Conservation (phyloP, 169 alveolate genomes). For the Cryptosporidium andersoni region DNA sequence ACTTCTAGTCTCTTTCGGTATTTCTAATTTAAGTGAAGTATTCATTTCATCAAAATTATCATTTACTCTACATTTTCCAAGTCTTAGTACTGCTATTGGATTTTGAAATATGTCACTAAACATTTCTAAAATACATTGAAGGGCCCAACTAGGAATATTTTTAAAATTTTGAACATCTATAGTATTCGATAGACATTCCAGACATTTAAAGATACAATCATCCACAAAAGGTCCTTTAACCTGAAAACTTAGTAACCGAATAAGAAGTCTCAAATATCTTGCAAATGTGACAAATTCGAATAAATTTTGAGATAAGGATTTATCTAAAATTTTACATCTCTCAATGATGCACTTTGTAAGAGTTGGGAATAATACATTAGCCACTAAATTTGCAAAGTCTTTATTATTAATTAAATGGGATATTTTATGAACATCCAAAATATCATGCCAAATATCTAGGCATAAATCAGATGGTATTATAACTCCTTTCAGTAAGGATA, state of each 20-base stretch:
- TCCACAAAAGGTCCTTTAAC: constrained; percentile 39
- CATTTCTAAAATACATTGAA: constrained; percentile 62
- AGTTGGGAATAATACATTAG: constrained; percentile 48
- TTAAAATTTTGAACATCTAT: constrained; percentile 10
- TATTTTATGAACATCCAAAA: constrained; percentile 31
- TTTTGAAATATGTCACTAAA: constrained; percentile 32
- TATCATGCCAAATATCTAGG: constrained; percentile 54
- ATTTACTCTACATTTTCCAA: constrained; percentile 30
- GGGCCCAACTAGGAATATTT: constrained; percentile 66
- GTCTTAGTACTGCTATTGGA: constrained; percentile 7
- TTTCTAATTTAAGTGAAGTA: background rate
- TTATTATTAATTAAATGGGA: constrained; percentile 11
- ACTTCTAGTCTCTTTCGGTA: background rate
- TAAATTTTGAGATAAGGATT: constrained; percentile 41
- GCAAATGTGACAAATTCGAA: constrained; percentile 58
- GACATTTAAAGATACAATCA: constrained; percentile 23
- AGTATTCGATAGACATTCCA: constrained; percentile 6
- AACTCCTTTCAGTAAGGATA: constrained; percentile 47
- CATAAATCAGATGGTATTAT: constrained; percentile 56
- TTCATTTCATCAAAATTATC: background rate
- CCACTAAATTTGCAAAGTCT: constrained; percentile 20
- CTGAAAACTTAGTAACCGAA: constrained; percentile 9
- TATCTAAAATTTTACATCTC: constrained; percentile 24
- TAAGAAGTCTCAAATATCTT: constrained; percentile 27
- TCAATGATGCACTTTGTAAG: constrained; percentile 31